Conservation (phyloP, 352 stramenopile species). For the Phytophthora kernoviae region DNA sequence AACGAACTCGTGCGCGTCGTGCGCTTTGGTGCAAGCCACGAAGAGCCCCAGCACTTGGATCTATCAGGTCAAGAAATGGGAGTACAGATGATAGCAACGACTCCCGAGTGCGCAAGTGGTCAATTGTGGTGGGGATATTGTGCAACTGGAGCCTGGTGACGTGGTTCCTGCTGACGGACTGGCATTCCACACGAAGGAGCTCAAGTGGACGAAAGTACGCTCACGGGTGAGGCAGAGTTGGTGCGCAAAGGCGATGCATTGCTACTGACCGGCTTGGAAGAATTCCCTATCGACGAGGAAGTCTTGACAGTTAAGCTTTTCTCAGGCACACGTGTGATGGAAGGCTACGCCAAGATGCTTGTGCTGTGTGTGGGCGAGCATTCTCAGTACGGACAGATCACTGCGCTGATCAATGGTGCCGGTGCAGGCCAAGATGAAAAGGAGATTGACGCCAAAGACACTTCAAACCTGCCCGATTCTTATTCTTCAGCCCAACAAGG, state of each 20-base stretch:
- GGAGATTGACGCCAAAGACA: slow-evolving; percentile 17
- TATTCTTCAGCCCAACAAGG: slow-evolving; percentile 38
- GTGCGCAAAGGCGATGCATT: slow-evolving; percentile 68
- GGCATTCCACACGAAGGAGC: slow-evolving; percentile 71
- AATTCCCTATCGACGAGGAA: slow-evolving; percentile 1
- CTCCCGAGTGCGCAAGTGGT: slow-evolving; percentile 55
- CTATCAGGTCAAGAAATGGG: slow-evolving; percentile 1
- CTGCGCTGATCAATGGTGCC: slow-evolving; percentile 54
- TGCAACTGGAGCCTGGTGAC: slow-evolving; percentile 77
- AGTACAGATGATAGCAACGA: slow-evolving; percentile 12
- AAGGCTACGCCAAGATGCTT: slow-evolving; percentile 89
- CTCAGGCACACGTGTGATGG: slow-evolving; percentile 90
- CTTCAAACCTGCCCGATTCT: background rate
- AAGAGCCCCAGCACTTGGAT: background rate
- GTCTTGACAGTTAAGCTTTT: slow-evolving; percentile 46
- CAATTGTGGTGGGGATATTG: slow-evolving; percentile 88
- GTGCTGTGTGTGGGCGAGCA: slow-evolving; percentile 90
- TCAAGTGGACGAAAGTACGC: slow-evolving; percentile 87
- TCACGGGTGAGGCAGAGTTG: slow-evolving; percentile 90
- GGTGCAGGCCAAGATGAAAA: slow-evolving; percentile 15
- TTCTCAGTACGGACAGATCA: slow-evolving; percentile 90
- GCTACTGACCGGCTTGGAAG: slow-evolving; percentile 37
- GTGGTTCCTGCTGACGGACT: slow-evolving; percentile 87
- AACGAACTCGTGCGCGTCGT: slow-evolving; percentile 72
- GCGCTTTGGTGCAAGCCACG: slow-evolving; percentile 30